Conservation (phyloP, 1,139 yeast species). For the Yamadazyma spencermartinsiae region DNA sequence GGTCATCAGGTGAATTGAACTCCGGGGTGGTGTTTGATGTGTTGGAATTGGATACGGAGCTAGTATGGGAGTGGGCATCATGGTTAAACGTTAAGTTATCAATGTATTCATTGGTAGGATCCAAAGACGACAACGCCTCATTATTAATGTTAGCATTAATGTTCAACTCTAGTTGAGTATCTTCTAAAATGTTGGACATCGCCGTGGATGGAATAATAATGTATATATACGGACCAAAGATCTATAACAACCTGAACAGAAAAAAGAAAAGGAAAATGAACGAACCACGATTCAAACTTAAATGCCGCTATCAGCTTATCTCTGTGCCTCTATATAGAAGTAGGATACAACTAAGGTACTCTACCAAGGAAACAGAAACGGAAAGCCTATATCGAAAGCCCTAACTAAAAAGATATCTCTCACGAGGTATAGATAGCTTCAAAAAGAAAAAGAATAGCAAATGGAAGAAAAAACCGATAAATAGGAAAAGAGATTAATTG, state of each 20-base stretch:
- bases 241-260: background rate
- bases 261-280: background rate
- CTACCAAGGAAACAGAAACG: too few species aligned
- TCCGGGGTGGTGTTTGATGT: constrained; percentile 16
- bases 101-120: constrained; percentile 6
- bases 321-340: too few species aligned
- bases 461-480: background rate
- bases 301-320: too few species aligned
- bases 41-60: constrained; percentile 2
- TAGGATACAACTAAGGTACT: too few species aligned
- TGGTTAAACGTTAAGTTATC: constrained; percentile 4
- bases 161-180: constrained; percentile 8
- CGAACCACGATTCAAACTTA: too few species aligned
- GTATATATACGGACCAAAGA: too few species aligned
- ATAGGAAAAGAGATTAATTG: constrained; percentile 4
- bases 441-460: background rate
- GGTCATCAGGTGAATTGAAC: constrained; percentile 12
- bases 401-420: background rate
- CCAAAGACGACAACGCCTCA: constrained; percentile 5
- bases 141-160: constrained; percentile 6
- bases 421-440: background rate
- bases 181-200: constrained; percentile 10
- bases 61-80: constrained; percentile 1
- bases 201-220: background rate
- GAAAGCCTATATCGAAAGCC: too few species aligned